Evolutionary conservation across 2,329 filamentous ascomycete genomes (phyloP).

Genomic region (Thermochaetoides dissita): DNA sequence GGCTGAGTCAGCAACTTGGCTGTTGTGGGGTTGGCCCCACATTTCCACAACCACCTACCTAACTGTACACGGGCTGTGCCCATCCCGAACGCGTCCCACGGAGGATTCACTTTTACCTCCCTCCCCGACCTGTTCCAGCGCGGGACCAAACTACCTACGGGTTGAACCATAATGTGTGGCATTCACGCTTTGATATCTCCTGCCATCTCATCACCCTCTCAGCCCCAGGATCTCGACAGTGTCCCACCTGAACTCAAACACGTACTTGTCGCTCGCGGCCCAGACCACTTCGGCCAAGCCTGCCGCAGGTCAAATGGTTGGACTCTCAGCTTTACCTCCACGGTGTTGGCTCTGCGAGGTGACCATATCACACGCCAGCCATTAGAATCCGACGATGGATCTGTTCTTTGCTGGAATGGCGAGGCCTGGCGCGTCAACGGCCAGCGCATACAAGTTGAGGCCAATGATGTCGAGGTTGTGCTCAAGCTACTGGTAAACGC

Average conservation of each 20-base stretch:
- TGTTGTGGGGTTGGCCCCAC: too few species aligned
- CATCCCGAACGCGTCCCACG: too few species aligned
- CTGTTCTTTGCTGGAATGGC: conserved; percentile 88
- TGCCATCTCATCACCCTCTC: conserved; percentile 18
- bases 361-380: conserved; percentile 59
- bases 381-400: conserved; percentile 42
- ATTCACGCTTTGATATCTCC: conserved; percentile 40
- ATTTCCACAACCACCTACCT: too few species aligned
- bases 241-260: conserved; percentile 26
- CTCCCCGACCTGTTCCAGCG: too few species aligned
- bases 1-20: too few species aligned
- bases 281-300: conserved; percentile 39
- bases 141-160: too few species aligned
- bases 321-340: conserved; percentile 57
- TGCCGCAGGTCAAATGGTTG: conserved; percentile 17
- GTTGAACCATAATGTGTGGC: conserved; percentile 38
- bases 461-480: conserved; percentile 66
- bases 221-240: conserved; percentile 17
- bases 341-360: conserved; percentile 82
- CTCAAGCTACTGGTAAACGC: conserved; percentile 40
- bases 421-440: conserved; percentile 72
- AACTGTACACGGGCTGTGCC: too few species aligned
- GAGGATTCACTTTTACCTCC: too few species aligned
- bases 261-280: conserved; percentile 42
- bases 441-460: conserved; percentile 41